phyloP scores from a whole-genome alignment of 2,329 filamentous ascomycete species.

The Blastomyces gilchristii region DNA sequence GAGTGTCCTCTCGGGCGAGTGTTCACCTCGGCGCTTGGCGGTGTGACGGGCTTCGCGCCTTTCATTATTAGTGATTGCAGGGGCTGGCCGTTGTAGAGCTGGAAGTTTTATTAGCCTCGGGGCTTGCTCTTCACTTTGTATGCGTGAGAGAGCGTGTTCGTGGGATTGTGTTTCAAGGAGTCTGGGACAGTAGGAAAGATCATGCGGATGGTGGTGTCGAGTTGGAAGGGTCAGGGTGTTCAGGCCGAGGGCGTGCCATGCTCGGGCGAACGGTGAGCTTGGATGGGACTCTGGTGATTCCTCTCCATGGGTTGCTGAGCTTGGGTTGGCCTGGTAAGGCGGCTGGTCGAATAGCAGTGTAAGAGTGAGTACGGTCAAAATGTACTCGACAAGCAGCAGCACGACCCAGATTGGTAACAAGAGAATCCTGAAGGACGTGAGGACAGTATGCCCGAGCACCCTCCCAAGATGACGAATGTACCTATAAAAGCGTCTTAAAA shows the following conservation, averaged over 20 bases:
- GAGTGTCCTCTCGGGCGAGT: neutral
- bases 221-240: neutral
- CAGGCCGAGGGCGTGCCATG: constrained; percentile 2
- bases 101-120: neutral
- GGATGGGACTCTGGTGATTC: neutral
- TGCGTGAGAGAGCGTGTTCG: neutral
- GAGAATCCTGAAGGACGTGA: neutral
- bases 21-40: too few relatives aligned
- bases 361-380: neutral
- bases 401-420: constrained; percentile 6
- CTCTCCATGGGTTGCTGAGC: neutral
- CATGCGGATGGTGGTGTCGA: neutral
- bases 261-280: neutral
- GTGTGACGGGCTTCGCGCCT: too few relatives aligned
- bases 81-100: neutral
- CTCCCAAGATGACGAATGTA: neutral
- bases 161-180: neutral
- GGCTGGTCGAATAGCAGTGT: neutral
- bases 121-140: neutral
- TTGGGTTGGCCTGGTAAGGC: neutral
- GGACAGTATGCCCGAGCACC: neutral
- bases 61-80: too few relatives aligned
- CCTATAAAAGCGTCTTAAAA: neutral
- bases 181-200: neutral
- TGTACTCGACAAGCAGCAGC: neutral